Base-by-base conservation (phyloP, 345 rosid species). In the Lepidium aucheri region DNA sequence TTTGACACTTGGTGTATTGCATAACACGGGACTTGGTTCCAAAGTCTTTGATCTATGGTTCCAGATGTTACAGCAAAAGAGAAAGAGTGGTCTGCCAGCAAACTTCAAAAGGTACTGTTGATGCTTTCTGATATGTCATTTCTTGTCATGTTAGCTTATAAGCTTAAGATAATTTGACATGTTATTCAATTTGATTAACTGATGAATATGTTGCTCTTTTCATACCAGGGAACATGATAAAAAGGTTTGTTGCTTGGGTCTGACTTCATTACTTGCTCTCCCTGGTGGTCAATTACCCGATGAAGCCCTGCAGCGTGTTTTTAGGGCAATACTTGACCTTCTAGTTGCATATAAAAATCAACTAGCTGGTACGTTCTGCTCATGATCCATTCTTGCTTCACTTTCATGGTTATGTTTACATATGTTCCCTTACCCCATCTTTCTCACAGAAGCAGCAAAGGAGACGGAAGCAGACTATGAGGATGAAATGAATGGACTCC, bases 161-260 rank as follows among this genome's bases (percentile, higher is more conserved):
- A n/a, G 9, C 34, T 39, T 38, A 22, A 28, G 32, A 38, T 36
- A 20, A 24, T 15, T 15, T 43, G 28, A 14, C 38, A 58, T 16
- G 38, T 30, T 15, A 8, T 39, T 10, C 44, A 54, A 13, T 72
- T 50, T 39, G 49, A 28, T 41, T 41, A 61, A 63, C 38, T 50
- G 49, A 55, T 41, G 13, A 34, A 12, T 24, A 10, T n/a, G 39
- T 64, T 43, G 46, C 64, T 46, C 39, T 43, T 57, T 36, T 53
- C 16, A 34, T 71, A 54, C 53, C 87, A 95, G 99, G 85, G 98
- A 85, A 65, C 91, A 95, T 62, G 96, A 86, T 72, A 95, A 95
- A 78, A 95, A 95, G 80, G 92, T 95, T 42, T 95, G 99, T 80
- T 89, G 96, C 80, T 80, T 95, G 86, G 99, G 99, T 33, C 80